Conservation (phyloP, 1,284 basidiomycete genomes). For the Irpex sp. region DNA sequence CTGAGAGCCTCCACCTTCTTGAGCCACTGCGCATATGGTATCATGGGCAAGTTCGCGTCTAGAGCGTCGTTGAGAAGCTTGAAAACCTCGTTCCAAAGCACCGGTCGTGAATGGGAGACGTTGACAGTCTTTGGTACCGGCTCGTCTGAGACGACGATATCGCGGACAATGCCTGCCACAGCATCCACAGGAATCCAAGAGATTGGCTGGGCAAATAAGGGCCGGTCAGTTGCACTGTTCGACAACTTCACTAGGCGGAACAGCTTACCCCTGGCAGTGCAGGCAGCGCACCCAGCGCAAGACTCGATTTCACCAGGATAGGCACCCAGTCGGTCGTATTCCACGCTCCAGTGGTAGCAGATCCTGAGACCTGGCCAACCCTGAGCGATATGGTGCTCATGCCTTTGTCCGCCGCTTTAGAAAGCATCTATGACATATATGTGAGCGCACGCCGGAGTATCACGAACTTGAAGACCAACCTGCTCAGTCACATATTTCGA, state of each 20-base stretch:
- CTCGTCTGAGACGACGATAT: slow-evolving; percentile 6
- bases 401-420: slow-evolving; percentile 5
- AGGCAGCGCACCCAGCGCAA: slow-evolving; percentile 11
- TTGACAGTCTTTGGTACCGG: slow-evolving; percentile 12
- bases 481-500: slow-evolving; percentile 15
- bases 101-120: slow-evolving; percentile 13
- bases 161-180: slow-evolving; percentile 10
- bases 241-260: not conserved
- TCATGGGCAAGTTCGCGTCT: not conserved
- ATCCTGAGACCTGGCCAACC: slow-evolving; percentile 15
- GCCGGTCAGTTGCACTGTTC: not conserved
- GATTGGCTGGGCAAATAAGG: slow-evolving; percentile 8
- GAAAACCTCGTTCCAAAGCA: slow-evolving; percentile 3
- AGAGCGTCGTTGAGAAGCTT: slow-evolving; percentile 1
- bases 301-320: slow-evolving; percentile 13
- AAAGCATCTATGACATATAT: not conserved
- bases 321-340: slow-evolving; percentile 17
- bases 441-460: not conserved
- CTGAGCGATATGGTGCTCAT: slow-evolving; percentile 7
- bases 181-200: slow-evolving; percentile 19
- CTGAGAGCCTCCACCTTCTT: not conserved
- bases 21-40: not conserved
- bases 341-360: slow-evolving; percentile 13
- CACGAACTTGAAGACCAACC: not conserved
- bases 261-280: slow-evolving; percentile 16